Conservation (phyloP, 2,329 filamentous ascomycete genomes). For the Calonectria leucothoes region DNA sequence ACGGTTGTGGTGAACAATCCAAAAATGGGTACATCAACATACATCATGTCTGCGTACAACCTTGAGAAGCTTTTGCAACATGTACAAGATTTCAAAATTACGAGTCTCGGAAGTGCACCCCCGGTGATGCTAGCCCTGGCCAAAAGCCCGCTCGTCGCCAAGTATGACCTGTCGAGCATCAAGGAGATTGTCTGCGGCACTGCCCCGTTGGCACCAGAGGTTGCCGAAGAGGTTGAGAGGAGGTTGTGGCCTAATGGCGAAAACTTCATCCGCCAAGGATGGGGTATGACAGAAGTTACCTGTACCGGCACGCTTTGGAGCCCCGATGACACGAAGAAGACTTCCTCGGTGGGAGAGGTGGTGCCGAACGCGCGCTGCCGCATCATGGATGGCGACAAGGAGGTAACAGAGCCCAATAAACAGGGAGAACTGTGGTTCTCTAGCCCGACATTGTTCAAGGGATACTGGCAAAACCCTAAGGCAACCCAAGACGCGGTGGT, state of each 20-base stretch:
- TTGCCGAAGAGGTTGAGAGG: constrained; percentile 3
- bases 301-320: not conserved
- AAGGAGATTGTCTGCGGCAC: not conserved
- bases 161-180: constrained; percentile 1
- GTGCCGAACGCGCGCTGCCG: not conserved
- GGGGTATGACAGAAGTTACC: constrained; percentile 11
- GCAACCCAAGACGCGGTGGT: constrained; percentile 2
- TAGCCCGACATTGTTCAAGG: constrained; percentile 6
- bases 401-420: constrained; percentile 2
- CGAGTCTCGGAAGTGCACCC: not conserved
- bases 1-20: constrained; percentile 2
- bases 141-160: not conserved
- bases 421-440: constrained; percentile 10
- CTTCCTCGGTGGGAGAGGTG: not conserved
- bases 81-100: not conserved
- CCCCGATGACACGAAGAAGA: not conserved
- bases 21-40: not conserved
- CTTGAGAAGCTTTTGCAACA: constrained; percentile 8
- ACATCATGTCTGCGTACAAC: not conserved
- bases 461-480: constrained; percentile 5
- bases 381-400: not conserved
- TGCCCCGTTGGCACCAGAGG: not conserved
- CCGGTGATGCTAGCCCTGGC: not conserved
- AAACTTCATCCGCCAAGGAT: not conserved
- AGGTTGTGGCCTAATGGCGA: constrained; percentile 1